phyloP scores from a whole-genome alignment of 1,284 basidiomycete genomes.

The Trametes pubescens region DNA sequence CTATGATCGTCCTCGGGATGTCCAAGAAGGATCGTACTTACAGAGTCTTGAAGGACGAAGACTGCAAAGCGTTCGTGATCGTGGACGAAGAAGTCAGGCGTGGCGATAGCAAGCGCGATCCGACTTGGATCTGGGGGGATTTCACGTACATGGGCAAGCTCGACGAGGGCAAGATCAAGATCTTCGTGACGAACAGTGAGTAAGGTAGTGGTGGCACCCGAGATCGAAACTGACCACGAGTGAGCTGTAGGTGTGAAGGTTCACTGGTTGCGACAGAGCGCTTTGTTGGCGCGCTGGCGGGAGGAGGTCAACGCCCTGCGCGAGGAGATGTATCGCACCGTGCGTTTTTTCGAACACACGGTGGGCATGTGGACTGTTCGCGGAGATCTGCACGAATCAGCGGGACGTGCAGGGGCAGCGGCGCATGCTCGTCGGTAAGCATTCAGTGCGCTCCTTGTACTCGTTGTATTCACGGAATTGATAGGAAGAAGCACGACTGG shows the following conservation, averaged over 20 bases:
- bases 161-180: neutral
- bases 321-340: neutral
- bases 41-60: neutral
- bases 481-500: too few relatives aligned
- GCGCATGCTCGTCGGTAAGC: neutral
- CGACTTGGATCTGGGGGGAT: neutral
- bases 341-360: neutral
- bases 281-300: neutral
- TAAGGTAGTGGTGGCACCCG: neutral
- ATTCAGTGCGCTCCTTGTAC: too few relatives aligned
- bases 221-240: neutral
- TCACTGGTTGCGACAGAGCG: slow-evolving; percentile 3
- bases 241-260: neutral
- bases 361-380: neutral
- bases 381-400: neutral
- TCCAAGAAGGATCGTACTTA: neutral
- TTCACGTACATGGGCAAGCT: neutral
- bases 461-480: too few relatives aligned
- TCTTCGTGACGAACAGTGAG: neutral
- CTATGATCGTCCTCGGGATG: neutral
- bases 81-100: neutral
- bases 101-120: neutral
- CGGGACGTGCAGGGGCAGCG: neutral
- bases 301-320: neutral
- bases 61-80: neutral